Base-by-base conservation (phyloP, 352 stramenopile species). In the Globisporangium takayamanum region DNA sequence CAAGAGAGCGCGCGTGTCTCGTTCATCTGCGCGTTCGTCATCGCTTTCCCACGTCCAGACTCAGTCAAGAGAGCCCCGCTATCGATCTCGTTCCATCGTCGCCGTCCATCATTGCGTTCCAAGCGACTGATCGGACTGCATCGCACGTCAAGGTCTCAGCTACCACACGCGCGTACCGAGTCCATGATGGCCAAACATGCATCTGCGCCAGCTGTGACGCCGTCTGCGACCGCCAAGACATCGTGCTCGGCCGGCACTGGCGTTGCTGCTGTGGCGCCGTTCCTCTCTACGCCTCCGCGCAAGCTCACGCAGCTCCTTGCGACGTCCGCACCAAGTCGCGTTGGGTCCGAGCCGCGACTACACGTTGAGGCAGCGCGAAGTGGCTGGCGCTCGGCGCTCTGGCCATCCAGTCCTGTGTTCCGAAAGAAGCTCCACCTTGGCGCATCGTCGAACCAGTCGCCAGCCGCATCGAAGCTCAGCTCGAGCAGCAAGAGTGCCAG, bases 311-410 rank as follows among this genome's bases (percentile, higher is more conserved):
- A 62, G 4, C 50, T 66, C 10, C 50, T 66, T 30, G 59, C 52
- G 25, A 55, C 45, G 20, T 50, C 53, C 16, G 18, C 55, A 0
- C 39, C 60, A n/a, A 62, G 53, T 20, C 55, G 60, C 15, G 14
- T 22, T 22, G 55, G 53, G 5, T 48, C 49, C 26, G 54, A 59
- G 44, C 36, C 60, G n/a, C 54, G 59, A 48, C 69, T 70, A 41
- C 58, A 64, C 2, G 59, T 50, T 28, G 50, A 50, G 22, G 45
- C 57, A 12, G 54, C 62, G 25, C 67, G 72, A 20, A 67, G 64
- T 22, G 42, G 71, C 37, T 78, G 72, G 72, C 70, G 57, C 41
- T 68, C 75, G n/a, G 62, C 59, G 42, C 54, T 73, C 1, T 78
- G 72, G 72, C 59, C 69, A 4, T 74, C 60, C 4, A 73, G 55